Base-by-base conservation (phyloP, 495 filamentous ascomycete genomes). In the Xylaria venustula region DNA sequence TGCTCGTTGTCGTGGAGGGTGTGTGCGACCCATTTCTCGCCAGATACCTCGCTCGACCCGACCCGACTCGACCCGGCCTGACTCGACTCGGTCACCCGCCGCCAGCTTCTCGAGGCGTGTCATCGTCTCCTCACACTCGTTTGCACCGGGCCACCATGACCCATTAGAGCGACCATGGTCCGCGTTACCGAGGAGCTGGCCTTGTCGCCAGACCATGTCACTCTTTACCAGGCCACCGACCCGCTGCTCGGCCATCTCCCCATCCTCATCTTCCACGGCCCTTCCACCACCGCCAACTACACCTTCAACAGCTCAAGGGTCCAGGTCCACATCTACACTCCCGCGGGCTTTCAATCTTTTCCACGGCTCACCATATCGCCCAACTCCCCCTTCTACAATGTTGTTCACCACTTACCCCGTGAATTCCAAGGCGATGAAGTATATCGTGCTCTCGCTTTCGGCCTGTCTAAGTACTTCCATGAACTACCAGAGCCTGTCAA, bases 371-470 rank as follows among this genome's bases (percentile, higher is more conserved):
- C 91, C 12, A 86, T 97, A 54, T 94, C 94, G 22, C 93, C 93
- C 22, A 93, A 87, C 58, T 96, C 93, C n/a, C 87, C 94, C n/a
- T 86, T 95, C 61, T 98, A 97, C 72, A 85, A 87, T 58, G 92
- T 92, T 30, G 93, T 98, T 69, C 88, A 89, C 69, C 86, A 95
- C 70, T 83, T 99, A n/a, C 90, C 95, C 22, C 87, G 90, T 58
- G 93, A 96, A 67, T 90, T 90, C 73, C 94, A 98, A 79, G 93
- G 92, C 41, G 91, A 97, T 71, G 92, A 96, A 70, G 77, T 96
- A 34, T 91, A 85, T 73, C 87, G 94, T 17, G 94, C 89, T 1
- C 80, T 99, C 42, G 94, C 94, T 36, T 93, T 98, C 71, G 89
- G 90, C 50, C 79, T 98, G 70, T 81, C 90, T 70, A 98, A 93